Conservation (phyloP, 2,329 filamentous ascomycete genomes). For the Dryadomyces quercus-mongolicae region DNA sequence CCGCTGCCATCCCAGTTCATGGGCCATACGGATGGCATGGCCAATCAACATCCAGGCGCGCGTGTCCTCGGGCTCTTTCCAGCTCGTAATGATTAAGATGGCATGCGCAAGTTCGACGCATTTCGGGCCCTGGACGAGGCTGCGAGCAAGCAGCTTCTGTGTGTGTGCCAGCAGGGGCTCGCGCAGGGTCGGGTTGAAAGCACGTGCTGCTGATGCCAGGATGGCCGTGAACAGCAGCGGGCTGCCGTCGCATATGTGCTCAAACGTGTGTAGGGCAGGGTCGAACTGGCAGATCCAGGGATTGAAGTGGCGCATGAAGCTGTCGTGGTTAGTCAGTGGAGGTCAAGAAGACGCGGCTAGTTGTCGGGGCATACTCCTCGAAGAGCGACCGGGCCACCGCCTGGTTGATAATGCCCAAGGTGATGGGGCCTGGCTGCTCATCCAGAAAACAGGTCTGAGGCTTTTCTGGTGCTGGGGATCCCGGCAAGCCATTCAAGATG, state of each 20-base stretch:
- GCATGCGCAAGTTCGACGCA: slow-evolving; percentile 26
- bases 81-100: slow-evolving; percentile 26
- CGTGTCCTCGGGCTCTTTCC: slow-evolving; percentile 28
- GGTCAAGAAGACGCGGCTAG: neutral
- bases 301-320: neutral
- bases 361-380: neutral
- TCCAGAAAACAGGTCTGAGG: neutral
- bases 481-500: neutral
- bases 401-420: neutral
- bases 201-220: neutral
- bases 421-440: neutral
- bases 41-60: slow-evolving; percentile 26
- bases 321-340: neutral
- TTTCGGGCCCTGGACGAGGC: slow-evolving; percentile 21
- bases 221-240: neutral
- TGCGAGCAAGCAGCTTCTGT: slow-evolving; percentile 14
- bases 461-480: neutral
- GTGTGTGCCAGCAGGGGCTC: neutral
- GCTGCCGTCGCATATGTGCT: neutral
- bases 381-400: neutral
- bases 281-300: slow-evolving; percentile 1
- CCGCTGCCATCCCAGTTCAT: neutral
- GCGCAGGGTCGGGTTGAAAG: neutral
- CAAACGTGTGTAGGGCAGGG: neutral
- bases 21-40: slow-evolving; percentile 26